Conservation (phyloP, 2,329 filamentous ascomycete species). For the Cytospora mali region DNA sequence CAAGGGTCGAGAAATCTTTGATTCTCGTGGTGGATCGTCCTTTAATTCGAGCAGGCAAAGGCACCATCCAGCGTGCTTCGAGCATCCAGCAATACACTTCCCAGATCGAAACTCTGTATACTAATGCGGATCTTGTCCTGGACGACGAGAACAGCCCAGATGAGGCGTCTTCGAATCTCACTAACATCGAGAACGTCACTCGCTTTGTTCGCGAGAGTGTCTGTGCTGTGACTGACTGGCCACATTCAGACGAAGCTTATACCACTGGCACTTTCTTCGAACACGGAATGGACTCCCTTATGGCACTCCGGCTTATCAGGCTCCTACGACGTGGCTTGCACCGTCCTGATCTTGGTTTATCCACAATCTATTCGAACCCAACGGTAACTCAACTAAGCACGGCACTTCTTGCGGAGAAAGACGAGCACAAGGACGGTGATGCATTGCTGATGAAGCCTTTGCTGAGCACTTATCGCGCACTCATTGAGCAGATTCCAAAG, state of each 20-base stretch:
- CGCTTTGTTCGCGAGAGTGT: conserved; percentile 9
- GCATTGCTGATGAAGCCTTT: conserved; percentile 28
- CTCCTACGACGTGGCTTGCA: conserved; percentile 9
- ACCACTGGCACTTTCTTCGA: conserved; percentile 27
- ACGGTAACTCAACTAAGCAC: neutral
- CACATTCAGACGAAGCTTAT: conserved; percentile 14
- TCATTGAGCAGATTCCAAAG: conserved; percentile 13
- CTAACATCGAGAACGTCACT: neutral
- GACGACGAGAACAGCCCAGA: neutral
- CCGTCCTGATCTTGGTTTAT: conserved; percentile 1
- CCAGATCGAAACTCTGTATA: conserved; percentile 11
- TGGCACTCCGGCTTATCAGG: conserved; percentile 30
- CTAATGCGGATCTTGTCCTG: neutral
- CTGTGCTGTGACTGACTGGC: conserved; percentile 9
- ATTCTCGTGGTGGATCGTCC: conserved; percentile 45
- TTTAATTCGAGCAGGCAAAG: conserved; percentile 48
- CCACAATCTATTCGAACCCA: conserved; percentile 12
- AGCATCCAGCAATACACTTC: conserved; percentile 37
- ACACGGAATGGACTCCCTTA: conserved; percentile 30
- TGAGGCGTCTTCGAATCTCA: neutral
- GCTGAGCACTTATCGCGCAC: conserved; percentile 17
- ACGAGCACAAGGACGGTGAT: conserved; percentile 21
- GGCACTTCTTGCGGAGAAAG: neutral
- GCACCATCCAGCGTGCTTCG: conserved; percentile 29
- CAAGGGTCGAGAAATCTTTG: conserved; percentile 42